Evolutionary conservation across 805 yeast species (phyloP), one percentile per base, ranked within the genome.

Genomic region (Candida quercuum): DNA sequence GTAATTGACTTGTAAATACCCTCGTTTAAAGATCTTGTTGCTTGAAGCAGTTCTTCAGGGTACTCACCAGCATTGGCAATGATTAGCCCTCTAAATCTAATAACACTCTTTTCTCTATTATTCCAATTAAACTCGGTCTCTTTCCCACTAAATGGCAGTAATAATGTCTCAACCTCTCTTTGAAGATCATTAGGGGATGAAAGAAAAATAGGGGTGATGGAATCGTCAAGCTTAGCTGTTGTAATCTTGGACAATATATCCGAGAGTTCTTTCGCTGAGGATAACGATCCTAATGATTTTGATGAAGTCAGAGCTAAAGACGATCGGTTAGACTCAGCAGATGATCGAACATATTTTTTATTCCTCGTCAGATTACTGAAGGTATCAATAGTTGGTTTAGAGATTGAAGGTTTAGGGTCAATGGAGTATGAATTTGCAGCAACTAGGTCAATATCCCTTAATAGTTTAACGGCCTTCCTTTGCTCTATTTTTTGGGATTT

Each of bases 71-170:
- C 62, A 49, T 78, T 75, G 3, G 89, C 87, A 32, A 87, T 59
- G 3, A 86, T 44, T 4, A 82, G 59, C 2, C 72, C 65, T 39
- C 96, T 69, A 24, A 87, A 51, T 34, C 67, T 69, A 1, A 72
- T 50, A 3, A 87, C 71, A 35, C 65, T 64, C 36, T 72, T 69
- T 49, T 89, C 96, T 52, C 99, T 70, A 0, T 51, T 48, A 17
- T 66, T 60, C 99, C 99, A 93, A 55, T 93, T 93, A 41, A 71
- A 71, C 53, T 93, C 99, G 0, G 95, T 83, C 57, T 93, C 99
- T 51, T 81, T 67, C 68, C 81, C 83, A 8, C 68, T 72, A 49
- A 91, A 88, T 6, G 69, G 66, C 6, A 43, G 8, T 18, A 56
- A 37, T 6, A 63, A 32, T 4, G 38, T 31, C 23, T 52, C 61